Base-by-base conservation (phyloP, 805 yeast species). In the Candida insectorum region DNA sequence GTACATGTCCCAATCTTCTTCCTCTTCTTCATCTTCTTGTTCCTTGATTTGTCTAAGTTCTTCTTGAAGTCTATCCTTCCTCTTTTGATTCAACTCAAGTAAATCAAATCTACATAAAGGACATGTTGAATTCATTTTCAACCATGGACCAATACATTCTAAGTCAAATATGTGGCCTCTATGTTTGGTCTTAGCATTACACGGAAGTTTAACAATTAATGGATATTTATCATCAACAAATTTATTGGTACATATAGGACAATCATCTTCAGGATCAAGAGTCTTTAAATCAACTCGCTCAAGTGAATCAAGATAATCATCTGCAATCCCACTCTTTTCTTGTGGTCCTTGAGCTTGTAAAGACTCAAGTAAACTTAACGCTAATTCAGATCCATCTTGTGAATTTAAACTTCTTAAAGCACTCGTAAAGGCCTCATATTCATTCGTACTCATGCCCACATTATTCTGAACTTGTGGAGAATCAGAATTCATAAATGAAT, bases 131-230 rank as follows among this genome's bases (percentile, higher is more conserved):
- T 82, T 77, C 32, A 78, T 64, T 42, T 77, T 75, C 33, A 91
- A 65, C 97, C 97, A 89, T 0, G 95, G 93, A 0, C 83, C 81
- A 24, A 91, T 79, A 54, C 97, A 89, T 45, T 91, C 97, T 43
- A 88, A 65, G 53, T 89, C 97, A 57, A 85, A 89, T 26, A 71
- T 71, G 56, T 89, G 97, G 11, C 38, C 38, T 28, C 51, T 59
- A 23, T 29, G 38, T 12, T 35, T 35, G 3, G 35, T 31, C 25
- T 31, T 42, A 16, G 49, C 52, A 11, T 48, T 44, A 57, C 97
- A 89, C 5, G 82, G 81, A 16, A 89, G 65, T 45, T 72, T 65
- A 12, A 87, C 96, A 9, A 89, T 78, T 30, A 89, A 62, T 2
- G 96, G 96, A 48, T 81, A 80, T 28, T 77, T 65, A 51, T 87